Conservation (phyloP, 495 filamentous ascomycete species). For the Hypoxylon fuscum region DNA sequence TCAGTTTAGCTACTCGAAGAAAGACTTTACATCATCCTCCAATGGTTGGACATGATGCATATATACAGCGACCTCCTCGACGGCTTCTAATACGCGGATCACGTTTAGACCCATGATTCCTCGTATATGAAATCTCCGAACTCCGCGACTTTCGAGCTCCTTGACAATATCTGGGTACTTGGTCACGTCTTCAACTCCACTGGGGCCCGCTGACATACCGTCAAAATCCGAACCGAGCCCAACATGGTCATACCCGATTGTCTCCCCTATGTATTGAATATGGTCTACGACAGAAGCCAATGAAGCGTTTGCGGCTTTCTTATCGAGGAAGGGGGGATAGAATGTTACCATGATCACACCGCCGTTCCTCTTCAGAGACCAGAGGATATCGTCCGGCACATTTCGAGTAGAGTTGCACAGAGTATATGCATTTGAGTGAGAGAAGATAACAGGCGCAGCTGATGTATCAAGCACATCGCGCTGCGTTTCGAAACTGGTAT, state of each 20-base stretch:
- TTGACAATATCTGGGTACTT: constrained; percentile 16
- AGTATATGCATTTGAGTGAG: no score
- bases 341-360: not conserved
- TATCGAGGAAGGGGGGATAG: not conserved
- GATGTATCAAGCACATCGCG: no score
- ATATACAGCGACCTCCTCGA: not conserved
- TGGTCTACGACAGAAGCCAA: not conserved
- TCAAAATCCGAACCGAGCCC: constrained; percentile 34
- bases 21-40: constrained; percentile 6
- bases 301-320: not conserved
- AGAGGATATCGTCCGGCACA: no score
- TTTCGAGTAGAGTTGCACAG: no score
- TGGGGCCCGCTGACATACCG: constrained; percentile 17
- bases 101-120: not conserved
- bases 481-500: no score
- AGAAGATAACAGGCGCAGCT: no score
- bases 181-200: constrained; percentile 28
- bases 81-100: not conserved
- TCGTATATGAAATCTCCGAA: not conserved
- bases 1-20: no score
- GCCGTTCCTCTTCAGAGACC: not conserved
- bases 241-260: constrained; percentile 24
- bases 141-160: not conserved
- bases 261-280: constrained; percentile 24
- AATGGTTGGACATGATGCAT: not conserved